Evolutionary conservation across 768 basidiomycete species (phyloP), one percentile per base, ranked within the genome.

Genomic region (Pleurotus pulmonarius): DNA sequence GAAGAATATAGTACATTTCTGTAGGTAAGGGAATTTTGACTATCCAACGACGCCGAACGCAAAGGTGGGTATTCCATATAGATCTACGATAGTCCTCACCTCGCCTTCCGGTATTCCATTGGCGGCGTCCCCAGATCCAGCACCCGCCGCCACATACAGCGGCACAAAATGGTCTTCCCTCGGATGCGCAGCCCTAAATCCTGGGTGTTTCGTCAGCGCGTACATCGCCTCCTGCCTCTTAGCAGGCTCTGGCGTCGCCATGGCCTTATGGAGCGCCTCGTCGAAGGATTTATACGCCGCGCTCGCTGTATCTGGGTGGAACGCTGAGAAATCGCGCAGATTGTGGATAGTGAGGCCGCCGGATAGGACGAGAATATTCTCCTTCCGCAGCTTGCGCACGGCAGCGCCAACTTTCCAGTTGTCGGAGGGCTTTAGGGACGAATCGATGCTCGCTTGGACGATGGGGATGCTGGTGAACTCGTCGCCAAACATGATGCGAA

Each of bases 121-220:
- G 15, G 37, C 34, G n/a, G 39, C 4, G 41, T 53, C 51, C 6
- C 38, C 51, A 20, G 51, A 40, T 7, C 84, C 86, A 6, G 88
- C 90, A 3, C 88, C 90, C 2, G 83, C 86, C 3, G 86, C 88
- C 41, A 92, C 75, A 65, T 91, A 90, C 13, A 93, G 59, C 8
- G 92, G 91, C 13, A 92, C 75, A 63, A 93, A 90, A 64, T 93
- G 91, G 25, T 94, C 92, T 60, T 85, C 84, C 2, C 87, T 77
- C 1, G 90, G 92, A 62, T 94, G 88, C 24, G 85, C 81, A 0
- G 74, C 63, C 3, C 84, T 78, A 76, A 89, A 93, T 7, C 80
- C 80, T 3, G 73, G 69, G 61, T 92, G 88, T 43, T 71, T 70
- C 7, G 76, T 73, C 57, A 94, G 72, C 7, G 70, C 68, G 52